Percentiles rank a stretch among this genome's conserved stretches.
Evolutionary conservation across 495 filamentous ascomycete species (phyloP).

Genomic region (Extremus antarcticus): DNA sequence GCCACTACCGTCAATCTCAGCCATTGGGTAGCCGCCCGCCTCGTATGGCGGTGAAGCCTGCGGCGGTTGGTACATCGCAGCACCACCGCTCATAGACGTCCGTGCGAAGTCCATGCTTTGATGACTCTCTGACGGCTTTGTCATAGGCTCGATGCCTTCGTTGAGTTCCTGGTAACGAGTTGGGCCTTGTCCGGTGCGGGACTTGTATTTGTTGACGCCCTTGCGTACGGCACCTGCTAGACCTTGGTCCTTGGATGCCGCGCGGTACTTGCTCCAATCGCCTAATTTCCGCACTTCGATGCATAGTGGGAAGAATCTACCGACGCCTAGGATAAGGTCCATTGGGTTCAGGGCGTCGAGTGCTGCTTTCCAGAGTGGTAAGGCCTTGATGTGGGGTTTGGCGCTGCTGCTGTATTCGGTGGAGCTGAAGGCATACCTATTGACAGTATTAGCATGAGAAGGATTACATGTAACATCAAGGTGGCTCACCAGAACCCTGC

Average conservation of each 20-base stretch:
- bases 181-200: neutral
- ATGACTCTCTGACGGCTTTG: neutral
- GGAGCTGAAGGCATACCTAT: conserved; percentile 5
- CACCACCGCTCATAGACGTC: neutral
- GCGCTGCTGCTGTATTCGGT: conserved; percentile 9
- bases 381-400: neutral
- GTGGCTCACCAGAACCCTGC: conserved; percentile 10
- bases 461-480: neutral
- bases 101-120: neutral
- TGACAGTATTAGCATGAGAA: neutral
- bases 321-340: conserved; percentile 7
- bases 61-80: conserved; percentile 3
- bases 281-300: conserved; percentile 2
- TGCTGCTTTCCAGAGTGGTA: conserved; percentile 4
- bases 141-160: neutral
- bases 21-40: neutral
- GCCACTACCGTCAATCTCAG: neutral
- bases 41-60: conserved; percentile 1
- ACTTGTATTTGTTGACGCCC: neutral
- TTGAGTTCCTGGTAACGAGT: conserved; percentile 1
- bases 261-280: conserved; percentile 5
- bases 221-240: neutral
- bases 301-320: conserved; percentile 2
- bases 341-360: conserved; percentile 7
- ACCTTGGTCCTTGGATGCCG: neutral